These are phyloP conservation scores for Saksenaea vasiformis DNA, from an alignment of 371 early-diverging fungal genomes.

Conservation along the genomic window DNA sequence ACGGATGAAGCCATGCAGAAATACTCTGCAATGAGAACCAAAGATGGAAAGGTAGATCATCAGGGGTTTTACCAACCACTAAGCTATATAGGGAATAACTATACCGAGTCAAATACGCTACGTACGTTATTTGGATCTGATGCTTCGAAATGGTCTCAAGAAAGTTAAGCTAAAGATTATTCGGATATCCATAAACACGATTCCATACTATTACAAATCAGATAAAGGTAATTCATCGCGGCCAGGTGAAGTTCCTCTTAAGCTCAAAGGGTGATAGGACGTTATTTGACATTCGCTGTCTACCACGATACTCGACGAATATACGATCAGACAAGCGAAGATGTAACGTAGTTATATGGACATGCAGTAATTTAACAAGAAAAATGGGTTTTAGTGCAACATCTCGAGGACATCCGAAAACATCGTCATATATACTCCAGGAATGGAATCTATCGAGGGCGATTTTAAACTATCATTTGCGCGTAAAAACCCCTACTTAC, in stretches of 20 bases:
- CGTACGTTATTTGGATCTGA: slow-evolving; percentile 56
- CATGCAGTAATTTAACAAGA: not conserved
- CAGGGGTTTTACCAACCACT: not conserved
- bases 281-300: slow-evolving; percentile 6
- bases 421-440: slow-evolving; percentile 28
- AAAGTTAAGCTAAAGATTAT: slow-evolving; percentile 1
- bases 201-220: slow-evolving; percentile 30
- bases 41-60: slow-evolving; percentile 48
- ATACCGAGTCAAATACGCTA: slow-evolving; percentile 71
- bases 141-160: slow-evolving; percentile 25
- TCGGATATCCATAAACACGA: slow-evolving; percentile 19
- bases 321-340: slow-evolving; percentile 14
- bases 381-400: slow-evolving; percentile 20
- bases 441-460: slow-evolving; percentile 30
- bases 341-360: slow-evolving; percentile 13
- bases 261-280: not conserved
- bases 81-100: slow-evolving; percentile 55
- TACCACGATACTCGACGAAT: slow-evolving; percentile 11
- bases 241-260: slow-evolving; percentile 3
- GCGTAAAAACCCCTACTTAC: slow-evolving; percentile 29
- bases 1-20: slow-evolving; percentile 57
- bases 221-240: slow-evolving; percentile 7
- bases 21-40: slow-evolving; percentile 59
- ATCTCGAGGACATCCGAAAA: slow-evolving; percentile 23
- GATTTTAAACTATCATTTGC: slow-evolving; percentile 55